Percentiles rank a stretch among this genome's conserved stretches.
Conservation (phyloP, 2,329 filamentous ascomycete genomes). For the Nigrospora osmanthi region DNA sequence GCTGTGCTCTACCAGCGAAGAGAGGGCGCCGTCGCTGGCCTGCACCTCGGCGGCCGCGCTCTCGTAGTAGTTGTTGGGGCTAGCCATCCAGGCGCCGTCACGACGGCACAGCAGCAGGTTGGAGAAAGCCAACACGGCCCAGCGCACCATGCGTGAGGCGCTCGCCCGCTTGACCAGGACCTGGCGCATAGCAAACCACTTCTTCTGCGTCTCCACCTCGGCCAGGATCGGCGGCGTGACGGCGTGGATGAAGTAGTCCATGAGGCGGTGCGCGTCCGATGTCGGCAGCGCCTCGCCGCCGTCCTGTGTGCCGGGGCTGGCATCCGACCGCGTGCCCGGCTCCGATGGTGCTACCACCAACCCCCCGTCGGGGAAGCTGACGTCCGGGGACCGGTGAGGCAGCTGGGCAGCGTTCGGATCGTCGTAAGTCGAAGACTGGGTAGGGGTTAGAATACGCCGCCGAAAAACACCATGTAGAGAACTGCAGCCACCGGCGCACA, state of each 20-base stretch:
- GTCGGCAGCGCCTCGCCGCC: conserved; percentile 14
- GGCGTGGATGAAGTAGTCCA: conserved; percentile 40
- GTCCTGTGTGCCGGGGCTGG: conserved; percentile 4
- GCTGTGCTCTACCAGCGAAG: conserved; percentile 19
- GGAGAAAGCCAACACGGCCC: conserved; percentile 43
- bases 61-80: conserved; percentile 28
- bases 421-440: no score
- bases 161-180: conserved; percentile 38
- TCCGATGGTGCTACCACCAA: conserved; percentile 7
- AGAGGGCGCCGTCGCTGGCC: conserved; percentile 7
- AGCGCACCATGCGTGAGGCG: conserved; percentile 35
- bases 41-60: conserved; percentile 24
- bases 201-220: conserved; percentile 43
- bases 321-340: not conserved
- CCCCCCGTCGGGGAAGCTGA: conserved; percentile 1
- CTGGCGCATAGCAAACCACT: conserved; percentile 41
- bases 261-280: conserved; percentile 26
- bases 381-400: conserved; percentile 13
- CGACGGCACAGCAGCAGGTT: conserved; percentile 31
- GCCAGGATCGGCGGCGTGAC: conserved; percentile 44
- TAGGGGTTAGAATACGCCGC: no score
- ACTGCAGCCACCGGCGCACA: no score
- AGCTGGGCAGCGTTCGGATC: not conserved
- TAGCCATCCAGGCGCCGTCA: conserved; percentile 22
- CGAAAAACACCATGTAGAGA: no score